Conservation (phyloP, 345 rosid species). For the Punica granatum region DNA sequence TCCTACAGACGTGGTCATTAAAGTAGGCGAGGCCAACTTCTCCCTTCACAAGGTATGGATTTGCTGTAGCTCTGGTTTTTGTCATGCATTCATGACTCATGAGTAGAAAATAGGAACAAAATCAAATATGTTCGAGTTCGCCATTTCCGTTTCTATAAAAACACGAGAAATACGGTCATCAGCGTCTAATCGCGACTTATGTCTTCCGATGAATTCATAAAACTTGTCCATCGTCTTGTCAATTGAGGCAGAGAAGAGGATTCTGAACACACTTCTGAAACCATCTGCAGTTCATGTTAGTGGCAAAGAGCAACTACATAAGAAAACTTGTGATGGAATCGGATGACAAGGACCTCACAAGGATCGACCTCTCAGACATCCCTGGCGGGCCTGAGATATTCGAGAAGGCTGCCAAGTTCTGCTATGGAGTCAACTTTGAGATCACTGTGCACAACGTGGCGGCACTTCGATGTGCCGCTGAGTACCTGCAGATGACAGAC, state of each 20-base stretch:
- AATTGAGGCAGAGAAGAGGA: no score
- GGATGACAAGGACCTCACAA: conserved; percentile 45
- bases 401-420: conserved; percentile 91
- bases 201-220: no score
- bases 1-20: conserved; percentile 67
- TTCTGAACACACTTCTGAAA: not conserved
- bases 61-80: not conserved
- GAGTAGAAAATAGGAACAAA: no score
- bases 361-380: conserved; percentile 52
- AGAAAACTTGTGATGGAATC: conserved; percentile 73
- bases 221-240: no score
- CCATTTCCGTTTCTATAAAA: no score
- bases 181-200: not conserved
- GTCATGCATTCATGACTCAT: not conserved
- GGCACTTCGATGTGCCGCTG: conserved; percentile 81
- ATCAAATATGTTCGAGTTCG: not conserved
- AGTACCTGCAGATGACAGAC: conserved; percentile 82
- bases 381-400: conserved; percentile 96
- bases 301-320: conserved; percentile 85
- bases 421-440: conserved; percentile 93
- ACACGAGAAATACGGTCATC: no score
- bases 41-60: conserved; percentile 73
- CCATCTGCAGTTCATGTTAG: conserved; percentile 63
- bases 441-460: conserved; percentile 92
- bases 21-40: conserved; percentile 72